A percentile compares a stretch with the other conserved stretches of the same genome.
Conservation (phyloP, 345 rosid genomes). For the Linum trigynum region DNA sequence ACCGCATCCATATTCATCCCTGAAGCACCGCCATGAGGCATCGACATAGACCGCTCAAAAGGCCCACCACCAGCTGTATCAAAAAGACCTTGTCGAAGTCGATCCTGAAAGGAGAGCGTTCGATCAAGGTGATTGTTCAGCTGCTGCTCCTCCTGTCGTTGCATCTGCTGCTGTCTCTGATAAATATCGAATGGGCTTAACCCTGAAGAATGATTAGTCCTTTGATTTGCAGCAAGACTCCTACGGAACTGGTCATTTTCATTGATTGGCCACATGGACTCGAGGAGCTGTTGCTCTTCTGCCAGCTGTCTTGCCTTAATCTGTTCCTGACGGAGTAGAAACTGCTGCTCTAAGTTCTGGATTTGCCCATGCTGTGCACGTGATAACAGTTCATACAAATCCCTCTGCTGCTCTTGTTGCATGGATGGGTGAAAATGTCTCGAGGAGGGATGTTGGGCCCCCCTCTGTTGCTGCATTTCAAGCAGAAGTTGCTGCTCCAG, state of each 20-base stretch:
- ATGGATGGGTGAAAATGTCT: constrained; percentile 43
- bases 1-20: constrained; percentile 40
- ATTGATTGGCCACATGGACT: constrained; percentile 41
- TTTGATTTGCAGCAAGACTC: constrained; percentile 29
- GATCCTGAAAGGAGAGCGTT: constrained; percentile 38
- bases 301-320: constrained; percentile 41
- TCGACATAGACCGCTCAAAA: constrained; percentile 40
- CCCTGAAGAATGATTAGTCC: constrained; percentile 31
- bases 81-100: constrained; percentile 34
- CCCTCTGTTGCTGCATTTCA: constrained; percentile 36
- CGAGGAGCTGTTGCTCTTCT: constrained; percentile 45
- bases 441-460: constrained; percentile 25
- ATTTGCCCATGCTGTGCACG: constrained; percentile 46
- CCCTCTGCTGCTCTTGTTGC: constrained; percentile 50
- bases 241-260: constrained; percentile 38
- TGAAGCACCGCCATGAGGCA: constrained; percentile 30
- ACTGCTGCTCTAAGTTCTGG: constrained; percentile 52
- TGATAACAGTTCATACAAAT: constrained; percentile 44
- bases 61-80: constrained; percentile 31
- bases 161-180: constrained; percentile 35
- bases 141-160: constrained; percentile 36
- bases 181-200: constrained; percentile 36
- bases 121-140: constrained; percentile 29
- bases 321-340: constrained; percentile 51
- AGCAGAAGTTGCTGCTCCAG: constrained; percentile 42